Conservation (phyloP, 2,329 filamentous ascomycete species). For the Fusarium sp. region DNA sequence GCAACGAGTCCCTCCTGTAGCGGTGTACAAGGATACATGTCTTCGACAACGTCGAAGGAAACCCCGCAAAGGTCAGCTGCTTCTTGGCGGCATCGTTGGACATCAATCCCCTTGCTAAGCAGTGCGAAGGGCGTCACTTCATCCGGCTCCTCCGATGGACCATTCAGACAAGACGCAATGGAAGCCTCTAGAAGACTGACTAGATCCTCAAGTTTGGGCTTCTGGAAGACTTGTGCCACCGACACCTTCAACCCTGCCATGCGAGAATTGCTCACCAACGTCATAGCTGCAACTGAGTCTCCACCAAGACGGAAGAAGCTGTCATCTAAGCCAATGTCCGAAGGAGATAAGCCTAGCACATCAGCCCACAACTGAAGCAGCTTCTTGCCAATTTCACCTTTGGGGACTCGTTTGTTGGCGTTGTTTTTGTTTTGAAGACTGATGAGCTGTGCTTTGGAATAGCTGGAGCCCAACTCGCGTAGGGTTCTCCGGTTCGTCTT, state of each 20-base stretch:
- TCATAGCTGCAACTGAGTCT: slow-evolving; percentile 62
- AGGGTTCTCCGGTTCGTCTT: slow-evolving; percentile 4
- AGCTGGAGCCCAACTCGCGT: not conserved
- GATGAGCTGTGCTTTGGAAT: not conserved
- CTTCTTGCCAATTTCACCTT: not conserved
- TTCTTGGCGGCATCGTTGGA: not conserved
- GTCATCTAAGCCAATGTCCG: slow-evolving; percentile 58
- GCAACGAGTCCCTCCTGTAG: not conserved
- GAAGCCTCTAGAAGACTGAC: not conserved
- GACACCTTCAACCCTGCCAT: slow-evolving; percentile 50
- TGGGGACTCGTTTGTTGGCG: not conserved
- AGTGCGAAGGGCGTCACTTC: slow-evolving; percentile 3
- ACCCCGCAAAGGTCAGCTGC: not conserved
- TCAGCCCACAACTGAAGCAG: slow-evolving; percentile 51
- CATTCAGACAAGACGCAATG: not conserved
- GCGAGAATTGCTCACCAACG: slow-evolving; percentile 56
- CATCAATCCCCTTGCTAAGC: not conserved
- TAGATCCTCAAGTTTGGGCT: slow-evolving; percentile 26
- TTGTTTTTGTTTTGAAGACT: not conserved
- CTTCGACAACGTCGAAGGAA: not conserved
- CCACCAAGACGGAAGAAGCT: slow-evolving; percentile 51
- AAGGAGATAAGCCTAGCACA: slow-evolving; percentile 49
- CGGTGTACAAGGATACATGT: not conserved
- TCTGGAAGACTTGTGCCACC: slow-evolving; percentile 51
- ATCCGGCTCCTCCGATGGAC: not conserved